Base-by-base conservation (phyloP, 139 green algal genomes). In the Dunaliella sp. region DNA sequence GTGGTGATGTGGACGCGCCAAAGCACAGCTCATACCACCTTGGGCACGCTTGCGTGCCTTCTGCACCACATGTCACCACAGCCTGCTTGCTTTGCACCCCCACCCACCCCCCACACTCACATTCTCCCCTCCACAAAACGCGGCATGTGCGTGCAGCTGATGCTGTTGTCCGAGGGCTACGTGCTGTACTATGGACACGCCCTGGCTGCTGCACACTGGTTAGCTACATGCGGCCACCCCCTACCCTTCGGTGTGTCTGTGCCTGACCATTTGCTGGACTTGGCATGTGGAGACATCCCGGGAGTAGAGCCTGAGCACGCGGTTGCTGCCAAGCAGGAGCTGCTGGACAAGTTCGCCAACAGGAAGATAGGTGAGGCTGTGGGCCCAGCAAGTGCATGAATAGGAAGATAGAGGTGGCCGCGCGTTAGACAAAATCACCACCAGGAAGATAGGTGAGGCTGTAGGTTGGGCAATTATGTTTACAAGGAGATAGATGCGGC, bases 161-260 rank as follows among this genome's bases (percentile, higher is more conserved):
- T 94, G 90, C 89, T 95, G 37, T 87, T 94, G 81, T 88, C 88
- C 28, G 90, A 97, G 83, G 96, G 96, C 0, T 92, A 95, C 84
- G 84, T 89, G 1, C 90, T 98, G 77, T 98, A 96, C 92, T 97
- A 98, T 83, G 96, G 96, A 24, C 82, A 87, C 3, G 92, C 92
- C 16, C 30, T 98, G 92, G 77, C 96, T 94, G 84, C 93, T 95
- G 86, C 80, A 95, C 88, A 94, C 93, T 98, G 92, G 91, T 96
- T 97, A 78, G 84, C 87, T 12, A 33, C 86, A 7, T 84, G 92
- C 33, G 92, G 93, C 3, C 93, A 91, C 84, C 85, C 87, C 0
- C 65, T 94, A 59, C 94, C 94, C n/a, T 94, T 91, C 59, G 87
- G 91, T 31, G 84, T 93, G 30, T 94, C 94, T 87, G 84, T 92